Evolutionary conservation across 106 monocot genomes (phyloP).

Genomic region (Chionographis japonica): DNA sequence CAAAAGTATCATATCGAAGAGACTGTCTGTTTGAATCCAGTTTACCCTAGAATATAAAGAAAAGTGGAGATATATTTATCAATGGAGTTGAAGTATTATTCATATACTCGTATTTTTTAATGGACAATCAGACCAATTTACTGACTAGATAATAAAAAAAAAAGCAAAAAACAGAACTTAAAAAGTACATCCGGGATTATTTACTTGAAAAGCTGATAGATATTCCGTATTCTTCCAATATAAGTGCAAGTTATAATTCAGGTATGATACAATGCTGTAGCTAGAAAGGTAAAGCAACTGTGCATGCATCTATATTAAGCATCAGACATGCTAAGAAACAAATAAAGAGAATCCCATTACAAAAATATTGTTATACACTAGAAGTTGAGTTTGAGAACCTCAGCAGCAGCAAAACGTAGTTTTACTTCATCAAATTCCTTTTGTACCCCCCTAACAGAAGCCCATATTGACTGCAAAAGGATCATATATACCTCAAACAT

Average conservation of each 20-base stretch:
- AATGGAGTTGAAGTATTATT: no score
- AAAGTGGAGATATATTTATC: no score
- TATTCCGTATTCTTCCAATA: no score
- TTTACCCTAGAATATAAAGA: no score
- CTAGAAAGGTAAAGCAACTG: no score
- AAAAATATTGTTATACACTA: neutral
- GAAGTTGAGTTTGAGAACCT: constrained; percentile 44
- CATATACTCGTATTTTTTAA: no score
- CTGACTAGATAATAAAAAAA: no score
- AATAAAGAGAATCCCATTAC: neutral
- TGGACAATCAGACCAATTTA: no score
- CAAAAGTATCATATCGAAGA: no score
- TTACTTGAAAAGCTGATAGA: neutral
- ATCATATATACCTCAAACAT: neutral
- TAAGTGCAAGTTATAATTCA: no score
- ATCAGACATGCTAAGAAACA: neutral
- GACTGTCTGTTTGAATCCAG: no score
- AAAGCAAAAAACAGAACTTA: neutral
- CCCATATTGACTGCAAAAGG: constrained; percentile 85
- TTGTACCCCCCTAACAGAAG: constrained; percentile 67
- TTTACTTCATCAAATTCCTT: constrained; percentile 91
- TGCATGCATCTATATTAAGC: neutral
- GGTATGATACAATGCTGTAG: no score
- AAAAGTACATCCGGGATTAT: neutral
- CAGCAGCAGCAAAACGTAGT: constrained; percentile 85